phyloP scores from a whole-genome alignment of 2,329 filamentous ascomycete genomes.

The Fusarium gaditjirri region DNA sequence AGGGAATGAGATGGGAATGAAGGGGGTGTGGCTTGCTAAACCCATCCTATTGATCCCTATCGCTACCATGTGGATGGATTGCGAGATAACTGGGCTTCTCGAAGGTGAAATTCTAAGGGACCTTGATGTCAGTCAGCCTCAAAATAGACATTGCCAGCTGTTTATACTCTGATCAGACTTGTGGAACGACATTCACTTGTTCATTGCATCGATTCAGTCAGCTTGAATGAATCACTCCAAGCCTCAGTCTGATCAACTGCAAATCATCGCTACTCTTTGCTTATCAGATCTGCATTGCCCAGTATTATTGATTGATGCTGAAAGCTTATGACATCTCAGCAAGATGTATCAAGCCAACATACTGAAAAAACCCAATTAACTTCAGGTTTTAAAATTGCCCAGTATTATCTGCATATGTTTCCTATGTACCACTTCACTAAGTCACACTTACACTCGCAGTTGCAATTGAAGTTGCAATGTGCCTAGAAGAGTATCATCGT shows the following conservation, averaged over 20 bases:
- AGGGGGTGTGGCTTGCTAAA: conserved; percentile 25
- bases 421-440: neutral
- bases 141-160: neutral
- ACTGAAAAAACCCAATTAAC: too few species aligned
- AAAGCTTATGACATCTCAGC: too few species aligned
- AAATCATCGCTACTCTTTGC: neutral
- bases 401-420: conserved; percentile 9
- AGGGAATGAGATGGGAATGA: conserved; percentile 9
- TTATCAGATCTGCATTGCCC: conserved; percentile 24
- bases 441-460: conserved; percentile 12
- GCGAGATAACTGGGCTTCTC: conserved; percentile 19
- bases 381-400: too few species aligned
- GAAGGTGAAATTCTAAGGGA: conserved; percentile 8
- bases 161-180: neutral
- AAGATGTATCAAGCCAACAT: too few species aligned
- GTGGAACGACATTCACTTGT: neutral
- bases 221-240: neutral
- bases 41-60: conserved; percentile 28
- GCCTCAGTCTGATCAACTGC: neutral
- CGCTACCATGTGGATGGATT: conserved; percentile 14
- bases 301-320: too few species aligned
- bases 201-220: neutral
- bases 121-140: conserved; percentile 26
- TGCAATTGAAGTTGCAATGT: conserved; percentile 3
- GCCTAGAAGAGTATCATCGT: conserved; percentile 12